These are phyloP conservation scores for Solanum rostratum DNA, from an alignment of 257 asterid species.

Conservation along the genomic window DNA sequence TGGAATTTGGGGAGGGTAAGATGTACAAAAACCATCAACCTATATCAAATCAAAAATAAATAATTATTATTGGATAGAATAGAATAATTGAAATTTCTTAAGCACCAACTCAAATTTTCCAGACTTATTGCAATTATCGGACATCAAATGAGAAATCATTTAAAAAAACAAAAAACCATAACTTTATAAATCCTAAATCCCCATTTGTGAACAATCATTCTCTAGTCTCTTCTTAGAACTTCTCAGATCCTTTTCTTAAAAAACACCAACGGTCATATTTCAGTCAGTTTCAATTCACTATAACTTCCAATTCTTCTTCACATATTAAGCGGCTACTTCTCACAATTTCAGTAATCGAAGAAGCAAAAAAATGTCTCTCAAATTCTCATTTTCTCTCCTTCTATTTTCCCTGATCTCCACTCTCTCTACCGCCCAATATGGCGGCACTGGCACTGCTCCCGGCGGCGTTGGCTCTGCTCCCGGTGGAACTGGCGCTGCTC, in stretches of 20 bases:
- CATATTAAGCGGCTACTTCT: background rate
- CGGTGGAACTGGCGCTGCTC: background rate
- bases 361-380: background rate
- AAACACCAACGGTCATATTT: slow-evolving; percentile 9
- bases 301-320: background rate
- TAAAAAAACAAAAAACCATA: too few relatives aligned
- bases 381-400: background rate
- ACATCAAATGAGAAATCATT: too few relatives aligned
- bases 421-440: slow-evolving; percentile 27
- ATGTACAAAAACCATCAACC: too few relatives aligned
- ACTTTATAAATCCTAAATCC: background rate
- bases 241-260: background rate
- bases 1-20: too few relatives aligned
- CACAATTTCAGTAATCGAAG: background rate
- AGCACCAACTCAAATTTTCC: too few relatives aligned
- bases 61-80: too few relatives aligned
- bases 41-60: too few relatives aligned
- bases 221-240: background rate
- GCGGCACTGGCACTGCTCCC: slow-evolving; percentile 4
- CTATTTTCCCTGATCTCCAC: background rate
- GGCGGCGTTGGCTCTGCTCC: background rate
- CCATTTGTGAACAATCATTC: background rate
- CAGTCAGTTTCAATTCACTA: background rate
- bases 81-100: too few relatives aligned
- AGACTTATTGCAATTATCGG: too few relatives aligned